Percentiles rank a stretch among this genome's conserved stretches.
Conservation (phyloP, 176 grass and related monocot genomes). For the Avena atlantica region DNA sequence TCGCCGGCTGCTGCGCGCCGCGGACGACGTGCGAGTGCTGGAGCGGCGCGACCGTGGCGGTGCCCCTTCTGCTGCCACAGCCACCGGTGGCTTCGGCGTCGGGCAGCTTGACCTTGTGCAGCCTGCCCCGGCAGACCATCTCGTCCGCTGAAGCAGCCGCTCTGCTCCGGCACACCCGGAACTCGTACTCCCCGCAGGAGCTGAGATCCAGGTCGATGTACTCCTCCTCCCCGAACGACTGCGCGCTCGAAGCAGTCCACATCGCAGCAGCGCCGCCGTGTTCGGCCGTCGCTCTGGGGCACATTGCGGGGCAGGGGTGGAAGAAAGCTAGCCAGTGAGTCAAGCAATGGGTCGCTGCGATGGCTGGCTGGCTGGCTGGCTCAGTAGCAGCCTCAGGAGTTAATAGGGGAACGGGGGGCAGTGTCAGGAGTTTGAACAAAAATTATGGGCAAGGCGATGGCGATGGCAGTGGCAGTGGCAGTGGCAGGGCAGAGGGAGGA, state of each 20-base stretch:
- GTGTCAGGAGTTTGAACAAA: constrained; percentile 50
- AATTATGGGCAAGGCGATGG: constrained; percentile 53
- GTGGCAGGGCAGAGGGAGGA: constrained; percentile 42
- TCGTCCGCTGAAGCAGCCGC: constrained; percentile 33
- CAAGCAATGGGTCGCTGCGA: constrained; percentile 26
- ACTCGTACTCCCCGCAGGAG: constrained; percentile 53
- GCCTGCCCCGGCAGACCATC: constrained; percentile 39
- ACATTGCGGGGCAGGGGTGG: constrained; percentile 27
- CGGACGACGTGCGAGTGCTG: constrained; percentile 41
- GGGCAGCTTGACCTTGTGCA: constrained; percentile 40
- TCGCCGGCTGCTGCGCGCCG: constrained; percentile 1
- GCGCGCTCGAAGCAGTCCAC: constrained; percentile 30
- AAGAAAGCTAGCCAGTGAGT: background rate
- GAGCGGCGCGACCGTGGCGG: constrained; percentile 46
- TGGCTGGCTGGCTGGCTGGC: background rate
- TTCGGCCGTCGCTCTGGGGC: constrained; percentile 45
- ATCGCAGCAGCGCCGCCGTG: constrained; percentile 37
- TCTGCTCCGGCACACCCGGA: constrained; percentile 44
- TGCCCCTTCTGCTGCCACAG: constrained; percentile 30
- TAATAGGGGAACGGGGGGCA: constrained; percentile 42
- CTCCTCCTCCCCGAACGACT: constrained; percentile 59
- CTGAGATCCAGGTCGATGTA: constrained; percentile 83
- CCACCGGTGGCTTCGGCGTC: background rate
- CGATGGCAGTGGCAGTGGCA: background rate
- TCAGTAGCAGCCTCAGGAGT: background rate